A percentile compares a stretch with the other conserved stretches of the same genome.
These are phyloP conservation scores for Trichoderma erinaceum DNA, from an alignment of 495 filamentous ascomycete species.

Conservation along the genomic window DNA sequence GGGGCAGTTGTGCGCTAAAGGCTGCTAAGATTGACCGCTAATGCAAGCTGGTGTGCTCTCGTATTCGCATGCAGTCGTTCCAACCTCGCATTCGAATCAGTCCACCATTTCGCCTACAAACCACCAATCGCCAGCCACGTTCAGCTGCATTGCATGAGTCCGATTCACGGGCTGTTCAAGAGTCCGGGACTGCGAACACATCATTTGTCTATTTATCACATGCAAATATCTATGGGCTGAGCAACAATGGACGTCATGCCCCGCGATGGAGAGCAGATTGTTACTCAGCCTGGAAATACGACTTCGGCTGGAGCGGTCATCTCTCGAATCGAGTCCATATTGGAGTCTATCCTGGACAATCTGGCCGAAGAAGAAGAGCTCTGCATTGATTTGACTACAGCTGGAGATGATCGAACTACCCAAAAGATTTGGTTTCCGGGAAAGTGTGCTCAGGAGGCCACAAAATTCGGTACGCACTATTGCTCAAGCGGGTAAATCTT, in stretches of 20 bases:
- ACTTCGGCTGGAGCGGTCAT: conserved; percentile 31
- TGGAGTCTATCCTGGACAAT: conserved; percentile 46
- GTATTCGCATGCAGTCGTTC: too few relatives aligned
- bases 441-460: conserved; percentile 30
- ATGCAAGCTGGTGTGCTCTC: too few relatives aligned
- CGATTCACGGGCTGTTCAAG: not conserved
- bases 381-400: conserved; percentile 34
- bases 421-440: conserved; percentile 33
- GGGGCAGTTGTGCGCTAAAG: too few relatives aligned
- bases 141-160: not conserved
- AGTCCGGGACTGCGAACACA: not conserved
- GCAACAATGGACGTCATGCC: not conserved
- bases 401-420: conserved; percentile 20
- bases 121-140: not conserved
- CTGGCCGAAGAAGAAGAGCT: conserved; percentile 37
- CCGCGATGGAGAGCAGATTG: not conserved
- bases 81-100: not conserved
- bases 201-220: not conserved
- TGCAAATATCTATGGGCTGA: not conserved
- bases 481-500: not conserved
- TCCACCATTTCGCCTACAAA: not conserved
- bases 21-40: too few relatives aligned
- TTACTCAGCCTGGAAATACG: not conserved
- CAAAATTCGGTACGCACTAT: conserved; percentile 34
- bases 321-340: conserved; percentile 45